Evolutionary conservation across 257 asterid species (phyloP).

Genomic region (Henckelia pumila): DNA sequence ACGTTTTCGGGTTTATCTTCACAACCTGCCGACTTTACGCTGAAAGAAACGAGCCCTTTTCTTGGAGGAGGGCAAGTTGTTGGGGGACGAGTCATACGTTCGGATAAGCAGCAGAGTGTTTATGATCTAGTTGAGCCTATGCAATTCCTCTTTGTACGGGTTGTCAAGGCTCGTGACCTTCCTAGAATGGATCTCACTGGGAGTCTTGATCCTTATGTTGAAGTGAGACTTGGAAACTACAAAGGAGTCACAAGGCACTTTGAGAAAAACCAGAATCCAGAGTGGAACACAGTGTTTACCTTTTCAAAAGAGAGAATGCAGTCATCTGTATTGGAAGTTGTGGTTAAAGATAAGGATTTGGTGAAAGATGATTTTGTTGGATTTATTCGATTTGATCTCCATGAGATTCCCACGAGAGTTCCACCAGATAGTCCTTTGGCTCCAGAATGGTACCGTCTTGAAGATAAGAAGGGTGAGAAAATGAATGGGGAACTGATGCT

Average conservation of each 20-base stretch:
- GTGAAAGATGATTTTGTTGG: conserved; percentile 82
- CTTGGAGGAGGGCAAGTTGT: conserved; percentile 86
- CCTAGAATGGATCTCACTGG: conserved; percentile 70
- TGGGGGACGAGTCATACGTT: conserved; percentile 61
- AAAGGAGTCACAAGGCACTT: conserved; percentile 76
- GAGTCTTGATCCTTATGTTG: conserved; percentile 85
- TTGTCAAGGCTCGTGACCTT: conserved; percentile 76
- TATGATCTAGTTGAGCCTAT: conserved; percentile 93
- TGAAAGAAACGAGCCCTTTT: conserved; percentile 80
- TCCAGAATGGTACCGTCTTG: conserved; percentile 86
- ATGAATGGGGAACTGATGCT: conserved; percentile 76
- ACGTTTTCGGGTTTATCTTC: conserved; percentile 48
- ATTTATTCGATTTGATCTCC: conserved; percentile 53
- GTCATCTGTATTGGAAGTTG: conserved; percentile 65
- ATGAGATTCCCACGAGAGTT: conserved; percentile 73
- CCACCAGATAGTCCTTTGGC: conserved; percentile 98
- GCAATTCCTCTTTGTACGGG: conserved; percentile 88
- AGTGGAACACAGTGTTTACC: conserved; percentile 84
- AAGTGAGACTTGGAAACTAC: conserved; percentile 88
- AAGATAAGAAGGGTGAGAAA: conserved; percentile 66
- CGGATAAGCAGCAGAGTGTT: conserved; percentile 53
- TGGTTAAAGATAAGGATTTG: conserved; percentile 67
- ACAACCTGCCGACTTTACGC: conserved; percentile 57
- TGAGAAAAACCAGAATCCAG: conserved; percentile 70
- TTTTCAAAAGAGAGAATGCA: conserved; percentile 74